Evolutionary conservation across 2,329 filamentous ascomycete species (phyloP), one percentile per base, ranked within the genome.

Genomic region (Truncatella angustata): DNA sequence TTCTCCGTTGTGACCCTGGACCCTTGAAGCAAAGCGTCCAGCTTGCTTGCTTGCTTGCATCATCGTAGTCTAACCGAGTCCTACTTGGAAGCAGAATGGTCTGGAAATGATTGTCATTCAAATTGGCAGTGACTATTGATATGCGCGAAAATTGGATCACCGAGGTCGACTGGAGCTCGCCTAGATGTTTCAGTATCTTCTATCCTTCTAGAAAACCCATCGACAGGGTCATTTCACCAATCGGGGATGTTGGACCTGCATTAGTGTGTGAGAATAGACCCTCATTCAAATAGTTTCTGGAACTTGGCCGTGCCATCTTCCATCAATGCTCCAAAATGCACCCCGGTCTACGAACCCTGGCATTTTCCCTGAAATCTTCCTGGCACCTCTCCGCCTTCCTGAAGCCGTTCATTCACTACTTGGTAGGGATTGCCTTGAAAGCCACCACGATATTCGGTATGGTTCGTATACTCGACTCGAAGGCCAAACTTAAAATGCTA

Each of bases 41-140:
- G 18, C 7, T 40, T 18, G 37, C 18, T 20, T 18, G n/a, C 6
- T 43, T 9, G 20, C 21, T 18, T 43, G 39, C 39, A 43, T 43
- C 12, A 24, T 39, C n/a, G 21, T 43, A 23, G 40, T 43, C 40
- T 43, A 43, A 43, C 40, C 40, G 40, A 43, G 40, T 43, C 21
- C 40, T 43, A 43, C 39, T 21, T 21, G 37, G 6, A 18, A 21
- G 11, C 9, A 18, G 37, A 11, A 11, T 40, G 37, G n/a, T 24
- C 21, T 43, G 40, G 40, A 43, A 24, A 43, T 43, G 43, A 46
- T 46, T 46, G 43, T 28, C 35, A 20, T 39, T 42, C 47, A 51
- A 51, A 51, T 51, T 50, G 40, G 28, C 37, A 51, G 49, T 51
- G 37, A 51, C 49, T 44, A 45, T 51, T 51, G 49, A 51, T 51